Evolutionary conservation across 2,329 filamentous ascomycete species (phyloP).

Genomic region (Elsinoe ampelina): DNA sequence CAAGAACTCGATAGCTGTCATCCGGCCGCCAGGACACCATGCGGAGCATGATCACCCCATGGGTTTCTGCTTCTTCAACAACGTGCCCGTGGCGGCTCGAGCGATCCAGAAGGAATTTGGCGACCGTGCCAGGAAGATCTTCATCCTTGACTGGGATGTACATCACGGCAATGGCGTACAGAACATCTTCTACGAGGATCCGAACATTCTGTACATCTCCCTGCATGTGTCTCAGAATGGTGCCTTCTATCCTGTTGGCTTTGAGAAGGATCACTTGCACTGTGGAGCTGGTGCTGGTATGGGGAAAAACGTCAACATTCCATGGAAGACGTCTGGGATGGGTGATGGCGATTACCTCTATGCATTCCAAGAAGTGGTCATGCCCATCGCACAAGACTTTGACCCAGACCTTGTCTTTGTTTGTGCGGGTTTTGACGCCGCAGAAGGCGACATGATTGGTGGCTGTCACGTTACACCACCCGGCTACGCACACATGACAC

Average conservation of each 20-base stretch:
- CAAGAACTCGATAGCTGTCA: conserved; percentile 92
- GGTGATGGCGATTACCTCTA: conserved; percentile 95
- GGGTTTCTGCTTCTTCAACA: conserved; percentile 97
- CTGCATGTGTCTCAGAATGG: conserved; percentile 81
- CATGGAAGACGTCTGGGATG: conserved; percentile 65
- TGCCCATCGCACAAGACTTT: conserved; percentile 93
- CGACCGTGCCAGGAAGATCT: conserved; percentile 71
- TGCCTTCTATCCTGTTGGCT: conserved; percentile 66
- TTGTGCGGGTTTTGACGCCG: conserved; percentile 91
- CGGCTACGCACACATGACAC: conserved; percentile 97
- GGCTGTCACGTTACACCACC: conserved; percentile 84
- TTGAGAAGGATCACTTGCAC: conserved; percentile 50
- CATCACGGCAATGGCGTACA: conserved; percentile 86
- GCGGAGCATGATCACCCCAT: conserved; percentile 78
- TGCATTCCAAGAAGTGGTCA: conserved; percentile 89
- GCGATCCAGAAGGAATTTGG: conserved; percentile 78
- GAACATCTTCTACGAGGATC: conserved; percentile 89
- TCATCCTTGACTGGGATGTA: conserved; percentile 86
- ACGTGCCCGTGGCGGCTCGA: conserved; percentile 84
- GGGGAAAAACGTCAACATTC: conserved; percentile 60
- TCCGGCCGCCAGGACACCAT: conserved; percentile 90
- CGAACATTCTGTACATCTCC: conserved; percentile 92
- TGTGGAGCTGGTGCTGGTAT: conserved; percentile 49
- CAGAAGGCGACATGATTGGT: conserved; percentile 83
- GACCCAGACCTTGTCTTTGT: conserved; percentile 91